Evolutionary conservation across 352 stramenopile genomes (phyloP), one percentile per base, ranked within the genome.

Genomic region (Globisporangium cederbergense): DNA sequence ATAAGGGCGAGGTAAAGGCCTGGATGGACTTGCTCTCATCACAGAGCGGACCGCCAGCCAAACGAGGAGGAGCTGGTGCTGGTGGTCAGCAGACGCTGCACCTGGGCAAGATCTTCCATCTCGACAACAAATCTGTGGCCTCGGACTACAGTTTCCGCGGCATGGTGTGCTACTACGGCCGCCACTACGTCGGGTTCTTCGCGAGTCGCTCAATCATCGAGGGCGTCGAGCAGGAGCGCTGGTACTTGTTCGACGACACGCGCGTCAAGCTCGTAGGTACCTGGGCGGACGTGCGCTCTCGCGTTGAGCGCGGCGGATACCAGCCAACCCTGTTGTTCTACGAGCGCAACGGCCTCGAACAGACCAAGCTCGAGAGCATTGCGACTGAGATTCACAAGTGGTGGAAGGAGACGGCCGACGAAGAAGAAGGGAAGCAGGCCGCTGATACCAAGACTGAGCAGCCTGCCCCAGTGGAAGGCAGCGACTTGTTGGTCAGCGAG

Each of bases 121-220:
- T 94, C 34, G 83, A 89, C 54, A 71, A 69, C 18, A 67, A 60
- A 20, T 62, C 73, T 30, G 62, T 59, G 34, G 71, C 67, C 36
- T 81, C 76, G 3, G 61, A 81, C 51, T 95, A 92, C 61, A 62
- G 71, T 42, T 95, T 95, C 66, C 73, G 86, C 20, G 86, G 86
- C 58, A 84, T 95, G 60, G 86, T 95, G 53, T 95, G 86, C 52
- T 95, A 95, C 72, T 95, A 95, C 52, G 86, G 86, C 36, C 74
- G 80, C 5, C 86, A 95, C 65, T 95, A 95, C 64, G 86, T 95
- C 7, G 85, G 86, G 16, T 95, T 95, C 65, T 95, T 95, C 62
- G 76, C 82, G 34, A 93, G 83, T 72, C 81, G 75, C 16, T 85
- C 79, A 50, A 53, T 83, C 10, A 75, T 83, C 51, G 70, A 89